Evolutionary conservation across 78 protist genomes (phyloP).

Genomic region (Paulinella micropora): DNA sequence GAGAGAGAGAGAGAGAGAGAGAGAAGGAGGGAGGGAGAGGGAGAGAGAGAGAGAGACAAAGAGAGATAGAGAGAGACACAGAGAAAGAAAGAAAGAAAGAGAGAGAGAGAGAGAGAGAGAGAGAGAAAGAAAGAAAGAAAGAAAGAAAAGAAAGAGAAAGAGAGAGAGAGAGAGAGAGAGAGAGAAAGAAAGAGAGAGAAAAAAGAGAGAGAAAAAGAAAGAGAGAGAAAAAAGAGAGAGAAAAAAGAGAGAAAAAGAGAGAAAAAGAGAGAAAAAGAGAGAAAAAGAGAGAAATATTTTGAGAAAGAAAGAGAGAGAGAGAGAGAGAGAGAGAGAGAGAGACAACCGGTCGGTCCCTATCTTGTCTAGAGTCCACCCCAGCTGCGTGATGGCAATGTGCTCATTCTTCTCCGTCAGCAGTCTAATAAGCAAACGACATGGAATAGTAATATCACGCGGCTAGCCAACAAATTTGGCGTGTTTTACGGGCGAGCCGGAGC

Average conservation of each 20-base stretch:
- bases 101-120: not conserved
- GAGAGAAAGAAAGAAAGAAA: not conserved
- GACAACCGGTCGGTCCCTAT: not conserved
- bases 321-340: not conserved
- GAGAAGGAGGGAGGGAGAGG: not conserved
- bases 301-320: not conserved
- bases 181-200: not conserved
- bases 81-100: not conserved
- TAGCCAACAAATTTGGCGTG: not conserved
- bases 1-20: not conserved
- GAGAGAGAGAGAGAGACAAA: not conserved
- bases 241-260: not conserved
- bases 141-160: not conserved
- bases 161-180: not conserved
- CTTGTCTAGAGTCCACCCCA: not conserved
- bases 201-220: not conserved
- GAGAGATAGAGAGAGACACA: not conserved
- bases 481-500: not conserved
- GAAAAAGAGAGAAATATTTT: not conserved
- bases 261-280: not conserved
- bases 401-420: no score
- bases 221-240: not conserved
- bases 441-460: not conserved
- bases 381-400: no score
- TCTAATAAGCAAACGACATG: not conserved